These are phyloP conservation scores for Aspergillus sp. DNA, from an alignment of 2,329 filamentous ascomycete species.

Conservation along the genomic window DNA sequence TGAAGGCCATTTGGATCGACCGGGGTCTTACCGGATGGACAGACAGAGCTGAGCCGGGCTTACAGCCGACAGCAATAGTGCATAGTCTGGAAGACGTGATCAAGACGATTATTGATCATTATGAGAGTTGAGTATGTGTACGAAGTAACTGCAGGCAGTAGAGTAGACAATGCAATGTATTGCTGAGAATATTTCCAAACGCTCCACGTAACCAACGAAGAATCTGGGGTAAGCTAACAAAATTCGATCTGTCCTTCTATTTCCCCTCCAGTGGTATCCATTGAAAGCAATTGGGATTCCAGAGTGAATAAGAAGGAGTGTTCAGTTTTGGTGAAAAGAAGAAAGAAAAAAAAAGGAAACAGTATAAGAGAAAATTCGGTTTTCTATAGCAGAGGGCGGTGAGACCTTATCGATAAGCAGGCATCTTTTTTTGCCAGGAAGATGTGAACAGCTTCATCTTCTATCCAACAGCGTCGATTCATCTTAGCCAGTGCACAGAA, in stretches of 20 bases:
- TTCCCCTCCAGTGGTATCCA: conserved; percentile 40
- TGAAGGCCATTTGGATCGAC: conserved; percentile 62
- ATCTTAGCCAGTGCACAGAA: neutral
- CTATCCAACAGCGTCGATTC: neutral
- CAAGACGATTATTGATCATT: neutral
- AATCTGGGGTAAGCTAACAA: conserved; percentile 41
- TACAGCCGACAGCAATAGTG: conserved; percentile 48
- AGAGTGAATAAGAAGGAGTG: conserved; percentile 43
- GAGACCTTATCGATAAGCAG: conserved; percentile 31
- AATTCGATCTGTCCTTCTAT: conserved; percentile 37
- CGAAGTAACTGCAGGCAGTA: neutral
- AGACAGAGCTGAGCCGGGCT: conserved; percentile 48
- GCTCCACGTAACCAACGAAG: conserved; percentile 33
- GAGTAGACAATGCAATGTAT: conserved; percentile 23
- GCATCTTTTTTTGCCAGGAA: neutral
- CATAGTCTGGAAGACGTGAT: conserved; percentile 41
- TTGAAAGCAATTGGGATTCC: conserved; percentile 27
- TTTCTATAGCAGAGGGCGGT: conserved; percentile 15
- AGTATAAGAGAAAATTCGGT: conserved; percentile 13
- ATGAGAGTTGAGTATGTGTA: neutral
- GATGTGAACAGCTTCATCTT: no score
- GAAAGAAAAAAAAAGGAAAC: conserved; percentile 22
- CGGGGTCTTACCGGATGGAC: conserved; percentile 55
- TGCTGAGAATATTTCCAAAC: conserved; percentile 42
- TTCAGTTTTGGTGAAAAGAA: conserved; percentile 33